A percentile compares a stretch with the other conserved stretches of the same genome.
phyloP scores from a whole-genome alignment of 2,329 filamentous ascomycete genomes.

The Botrytis porri region DNA sequence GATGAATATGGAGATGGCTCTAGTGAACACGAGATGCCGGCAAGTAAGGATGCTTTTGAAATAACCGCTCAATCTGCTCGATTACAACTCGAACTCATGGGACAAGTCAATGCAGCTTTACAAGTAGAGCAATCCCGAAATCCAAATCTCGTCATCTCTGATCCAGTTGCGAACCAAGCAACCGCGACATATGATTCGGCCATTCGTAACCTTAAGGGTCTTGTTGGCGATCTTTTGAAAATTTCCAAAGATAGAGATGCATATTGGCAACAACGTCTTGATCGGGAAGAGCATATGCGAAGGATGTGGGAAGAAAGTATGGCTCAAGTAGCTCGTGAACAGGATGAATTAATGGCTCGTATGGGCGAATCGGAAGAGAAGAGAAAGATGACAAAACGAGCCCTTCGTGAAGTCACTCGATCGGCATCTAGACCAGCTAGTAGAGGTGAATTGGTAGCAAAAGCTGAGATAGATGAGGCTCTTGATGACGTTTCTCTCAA shows the following conservation, averaged over 20 bases:
- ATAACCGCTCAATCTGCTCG: conserved; percentile 96
- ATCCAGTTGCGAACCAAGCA: conserved; percentile 73
- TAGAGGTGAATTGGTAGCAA: conserved; percentile 26
- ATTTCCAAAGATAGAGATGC: conserved; percentile 93
- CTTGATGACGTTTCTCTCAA: conserved; percentile 41
- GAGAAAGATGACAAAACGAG: conserved; percentile 83
- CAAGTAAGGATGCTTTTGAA: conserved; percentile 89
- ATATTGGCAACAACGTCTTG: conserved; percentile 94
- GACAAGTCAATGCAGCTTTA: conserved; percentile 79
- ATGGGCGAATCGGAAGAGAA: conserved; percentile 90
- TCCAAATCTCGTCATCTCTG: conserved; percentile 69
- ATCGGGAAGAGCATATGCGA: conserved; percentile 85
- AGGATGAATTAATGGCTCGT: conserved; percentile 83
- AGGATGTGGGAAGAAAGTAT: conserved; percentile 99
- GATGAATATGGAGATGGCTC: conserved; percentile 80
- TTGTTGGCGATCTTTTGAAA: conserved; percentile 82
- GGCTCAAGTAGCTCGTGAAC: conserved; percentile 92
- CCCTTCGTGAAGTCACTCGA: conserved; percentile 80
- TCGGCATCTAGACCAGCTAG: conserved; percentile 47
- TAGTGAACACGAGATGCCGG: conserved; percentile 72
- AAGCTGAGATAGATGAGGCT: conserved; percentile 38
- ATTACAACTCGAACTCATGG: conserved; percentile 85
- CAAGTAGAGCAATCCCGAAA: conserved; percentile 67
- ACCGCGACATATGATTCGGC: conserved; percentile 84
- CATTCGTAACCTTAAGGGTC: conserved; percentile 78